Conservation (phyloP, 768 basidiomycete genomes). For the Sutorius australiensis region DNA sequence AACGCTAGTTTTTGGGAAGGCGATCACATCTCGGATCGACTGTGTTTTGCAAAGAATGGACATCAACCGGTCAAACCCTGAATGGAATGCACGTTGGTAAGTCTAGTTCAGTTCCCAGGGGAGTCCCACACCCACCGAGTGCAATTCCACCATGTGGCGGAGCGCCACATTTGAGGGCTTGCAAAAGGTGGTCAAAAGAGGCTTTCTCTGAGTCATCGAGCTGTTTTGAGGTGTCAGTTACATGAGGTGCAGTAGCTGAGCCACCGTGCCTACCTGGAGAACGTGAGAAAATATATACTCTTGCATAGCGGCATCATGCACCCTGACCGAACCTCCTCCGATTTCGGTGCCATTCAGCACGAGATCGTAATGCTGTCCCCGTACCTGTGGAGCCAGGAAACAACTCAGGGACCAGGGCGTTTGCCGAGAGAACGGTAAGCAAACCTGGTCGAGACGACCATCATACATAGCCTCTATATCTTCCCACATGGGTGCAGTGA, state of each 20-base stretch:
- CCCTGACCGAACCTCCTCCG: constrained; percentile 89
- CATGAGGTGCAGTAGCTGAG: constrained; percentile 8
- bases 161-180: constrained; percentile 85
- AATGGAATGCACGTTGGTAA: constrained; percentile 4
- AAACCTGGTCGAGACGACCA: constrained; percentile 59
- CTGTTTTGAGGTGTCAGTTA: constrained; percentile 38
- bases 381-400: constrained; percentile 49
- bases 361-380: constrained; percentile 95
- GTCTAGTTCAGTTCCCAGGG: constrained; percentile 2
- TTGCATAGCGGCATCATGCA: constrained; percentile 87
- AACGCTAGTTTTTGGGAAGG: constrained; percentile 86
- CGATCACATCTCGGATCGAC: constrained; percentile 93
- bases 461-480: constrained; percentile 75
- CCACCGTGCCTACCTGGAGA: constrained; percentile 58
- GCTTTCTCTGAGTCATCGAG: constrained; percentile 66
- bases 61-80: constrained; percentile 93
- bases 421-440: constrained; percentile 16
- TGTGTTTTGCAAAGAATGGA: constrained; percentile 82
- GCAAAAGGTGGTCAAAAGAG: constrained; percentile 79
- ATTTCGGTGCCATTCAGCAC: constrained; percentile 93
- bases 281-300: constrained; percentile 74
- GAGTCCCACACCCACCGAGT: constrained; percentile 52
- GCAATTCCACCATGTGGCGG: constrained; percentile 96
- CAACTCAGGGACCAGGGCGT: not conserved
- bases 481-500: constrained; percentile 93